Conservation (phyloP, 1,139 yeast species). For the Blastobotrys malaysiensis region DNA sequence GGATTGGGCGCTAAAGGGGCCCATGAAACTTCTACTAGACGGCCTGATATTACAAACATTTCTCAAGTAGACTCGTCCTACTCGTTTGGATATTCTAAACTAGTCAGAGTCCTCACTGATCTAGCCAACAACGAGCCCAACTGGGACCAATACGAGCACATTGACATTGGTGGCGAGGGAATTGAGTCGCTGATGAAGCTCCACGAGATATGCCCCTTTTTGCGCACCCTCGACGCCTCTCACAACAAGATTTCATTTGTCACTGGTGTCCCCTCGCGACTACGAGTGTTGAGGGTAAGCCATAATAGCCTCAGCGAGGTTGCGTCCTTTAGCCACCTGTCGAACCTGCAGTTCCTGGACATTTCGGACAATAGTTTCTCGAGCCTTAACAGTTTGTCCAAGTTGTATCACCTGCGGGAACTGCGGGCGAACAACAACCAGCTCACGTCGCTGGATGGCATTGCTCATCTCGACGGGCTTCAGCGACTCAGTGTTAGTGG, state of each 20-base stretch:
- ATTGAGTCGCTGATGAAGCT: conserved; percentile 32
- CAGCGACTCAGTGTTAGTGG: conserved; percentile 25
- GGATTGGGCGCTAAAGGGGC: background rate
- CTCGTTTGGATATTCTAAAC: conserved; percentile 28
- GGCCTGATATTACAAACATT: conserved; percentile 24
- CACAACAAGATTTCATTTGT: conserved; percentile 32
- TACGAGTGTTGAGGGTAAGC: conserved; percentile 28
- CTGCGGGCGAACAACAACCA: conserved; percentile 28
- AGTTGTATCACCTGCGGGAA: conserved; percentile 29
- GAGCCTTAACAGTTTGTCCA: conserved; percentile 30
- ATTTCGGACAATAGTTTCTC: conserved; percentile 32
- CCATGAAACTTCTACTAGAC: too few species aligned
- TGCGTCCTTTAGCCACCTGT: conserved; percentile 27
- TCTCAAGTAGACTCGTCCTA: conserved; percentile 29
- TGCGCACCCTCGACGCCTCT: conserved; percentile 30
- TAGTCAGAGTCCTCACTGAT: conserved; percentile 33
- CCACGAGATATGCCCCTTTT: conserved; percentile 34
- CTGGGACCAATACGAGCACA: conserved; percentile 34
- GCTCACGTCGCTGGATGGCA: conserved; percentile 27
- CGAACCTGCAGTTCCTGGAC: conserved; percentile 31
- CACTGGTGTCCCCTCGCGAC: conserved; percentile 33
- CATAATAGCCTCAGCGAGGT: conserved; percentile 32
- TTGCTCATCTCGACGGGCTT: conserved; percentile 29
- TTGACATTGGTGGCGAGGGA: conserved; percentile 30
- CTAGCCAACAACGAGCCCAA: conserved; percentile 29